Evolutionary conservation across 192 early-diverging fungal species (phyloP).

Genomic region (Dimargaris xerosporica): DNA sequence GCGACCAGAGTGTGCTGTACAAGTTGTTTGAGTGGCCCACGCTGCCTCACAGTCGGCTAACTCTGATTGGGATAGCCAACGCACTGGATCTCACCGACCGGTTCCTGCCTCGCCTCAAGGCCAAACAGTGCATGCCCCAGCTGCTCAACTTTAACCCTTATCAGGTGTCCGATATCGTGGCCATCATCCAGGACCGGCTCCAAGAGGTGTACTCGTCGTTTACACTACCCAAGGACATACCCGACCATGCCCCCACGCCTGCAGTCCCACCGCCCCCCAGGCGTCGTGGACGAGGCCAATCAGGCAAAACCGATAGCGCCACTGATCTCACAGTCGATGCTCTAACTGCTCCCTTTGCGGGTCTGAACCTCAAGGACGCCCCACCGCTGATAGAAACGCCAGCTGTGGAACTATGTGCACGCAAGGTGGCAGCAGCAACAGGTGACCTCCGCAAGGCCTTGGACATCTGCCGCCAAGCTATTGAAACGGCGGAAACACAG

Average conservation of each 20-base stretch:
- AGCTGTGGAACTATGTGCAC: constrained; percentile 83
- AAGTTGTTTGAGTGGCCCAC: constrained; percentile 63
- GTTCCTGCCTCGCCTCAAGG: constrained; percentile 71
- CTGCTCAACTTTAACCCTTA: constrained; percentile 84
- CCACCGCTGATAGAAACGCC: constrained; percentile 51
- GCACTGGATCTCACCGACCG: constrained; percentile 81
- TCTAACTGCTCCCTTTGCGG: too few relatives aligned
- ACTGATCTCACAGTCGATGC: too few relatives aligned
- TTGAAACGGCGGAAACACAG: constrained; percentile 54
- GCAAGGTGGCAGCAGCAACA: constrained; percentile 73
- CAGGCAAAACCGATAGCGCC: not conserved
- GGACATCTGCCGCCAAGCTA: constrained; percentile 71
- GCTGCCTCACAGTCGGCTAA: constrained; percentile 41
- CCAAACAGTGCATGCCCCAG: constrained; percentile 63
- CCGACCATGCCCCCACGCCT: too few relatives aligned
- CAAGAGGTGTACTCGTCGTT: constrained; percentile 31
- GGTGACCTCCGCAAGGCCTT: constrained; percentile 69
- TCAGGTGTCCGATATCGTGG: constrained; percentile 60
- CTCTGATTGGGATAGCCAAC: constrained; percentile 87
- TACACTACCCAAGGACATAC: not conserved
- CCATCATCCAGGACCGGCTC: constrained; percentile 78
- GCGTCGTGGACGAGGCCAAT: not conserved
- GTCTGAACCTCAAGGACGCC: not conserved
- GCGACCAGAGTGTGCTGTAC: constrained; percentile 73
- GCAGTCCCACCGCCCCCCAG: not conserved